These are phyloP conservation scores for Lycium ferocissimum DNA, from an alignment of 257 asterid species.

Conservation along the genomic window DNA sequence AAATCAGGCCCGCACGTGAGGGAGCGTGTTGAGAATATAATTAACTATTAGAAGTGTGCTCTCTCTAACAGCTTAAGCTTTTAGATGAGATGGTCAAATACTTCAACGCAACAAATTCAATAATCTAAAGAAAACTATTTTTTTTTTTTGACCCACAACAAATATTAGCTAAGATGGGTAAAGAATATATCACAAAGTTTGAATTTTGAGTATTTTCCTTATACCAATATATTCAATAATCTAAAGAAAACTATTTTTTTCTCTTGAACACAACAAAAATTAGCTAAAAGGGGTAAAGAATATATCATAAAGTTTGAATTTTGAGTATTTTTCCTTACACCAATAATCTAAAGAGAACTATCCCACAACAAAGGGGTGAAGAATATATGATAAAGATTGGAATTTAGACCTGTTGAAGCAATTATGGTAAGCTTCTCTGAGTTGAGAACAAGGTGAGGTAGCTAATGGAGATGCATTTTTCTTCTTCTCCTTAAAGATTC, in stretches of 20 bases:
- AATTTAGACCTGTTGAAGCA: slow-evolving; percentile 77
- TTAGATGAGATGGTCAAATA: no score
- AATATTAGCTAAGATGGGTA: slow-evolving; percentile 15
- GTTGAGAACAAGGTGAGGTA: slow-evolving; percentile 79
- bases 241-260: no score
- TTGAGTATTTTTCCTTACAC: no score
- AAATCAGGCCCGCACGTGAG: no score
- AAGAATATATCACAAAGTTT: background rate
- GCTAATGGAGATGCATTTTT: slow-evolving; percentile 53
- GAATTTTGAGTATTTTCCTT: background rate
- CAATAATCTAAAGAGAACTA: no score
- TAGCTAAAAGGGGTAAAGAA: background rate
- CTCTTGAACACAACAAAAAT: no score
- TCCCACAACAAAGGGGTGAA: background rate
- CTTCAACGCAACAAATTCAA: background rate
- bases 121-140: background rate
- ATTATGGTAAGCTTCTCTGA: slow-evolving; percentile 73
- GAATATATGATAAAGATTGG: no score
- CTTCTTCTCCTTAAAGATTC: slow-evolving; percentile 52
- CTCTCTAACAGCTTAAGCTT: no score
- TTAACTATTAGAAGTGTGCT: no score
- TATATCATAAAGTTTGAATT: background rate
- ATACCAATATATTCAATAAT: no score
- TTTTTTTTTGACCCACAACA: background rate
- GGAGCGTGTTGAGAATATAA: no score